Conservation (phyloP, 345 rosid genomes). For the Noccaea bulbosa region DNA sequence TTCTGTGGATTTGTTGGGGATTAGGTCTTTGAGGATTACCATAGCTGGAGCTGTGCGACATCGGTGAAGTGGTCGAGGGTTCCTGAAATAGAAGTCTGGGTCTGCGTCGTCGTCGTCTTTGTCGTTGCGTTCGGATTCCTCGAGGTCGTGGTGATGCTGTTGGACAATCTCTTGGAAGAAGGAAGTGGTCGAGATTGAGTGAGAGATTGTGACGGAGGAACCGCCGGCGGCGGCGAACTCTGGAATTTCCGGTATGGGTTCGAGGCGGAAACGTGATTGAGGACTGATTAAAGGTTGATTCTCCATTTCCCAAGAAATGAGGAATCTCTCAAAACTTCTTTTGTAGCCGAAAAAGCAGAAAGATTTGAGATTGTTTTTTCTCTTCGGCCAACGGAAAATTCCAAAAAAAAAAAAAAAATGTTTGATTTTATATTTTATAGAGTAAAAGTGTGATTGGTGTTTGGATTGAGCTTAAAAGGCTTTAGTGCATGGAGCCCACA, state of each 20-base stretch:
- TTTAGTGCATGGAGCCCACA: slow-evolving; percentile 8
- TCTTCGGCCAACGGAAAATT: slow-evolving; percentile 9
- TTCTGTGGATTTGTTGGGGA: slow-evolving; percentile 42
- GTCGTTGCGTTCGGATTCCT: slow-evolving; percentile 17
- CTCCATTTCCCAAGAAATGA: slow-evolving; percentile 52
- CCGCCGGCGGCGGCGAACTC: neutral
- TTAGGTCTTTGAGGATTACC: slow-evolving; percentile 57
- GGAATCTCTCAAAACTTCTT: slow-evolving; percentile 5
- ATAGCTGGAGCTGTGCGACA: slow-evolving; percentile 87
- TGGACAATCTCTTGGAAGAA: slow-evolving; percentile 48
- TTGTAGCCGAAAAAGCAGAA: neutral
- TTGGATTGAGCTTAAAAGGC: slow-evolving; percentile 5
- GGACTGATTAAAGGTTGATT: slow-evolving; percentile 50
- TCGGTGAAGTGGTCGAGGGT: slow-evolving; percentile 61
- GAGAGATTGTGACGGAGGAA: slow-evolving; percentile 41
- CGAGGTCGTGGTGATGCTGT: slow-evolving; percentile 25
- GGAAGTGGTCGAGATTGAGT: slow-evolving; percentile 50
- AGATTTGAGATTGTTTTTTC: neutral
- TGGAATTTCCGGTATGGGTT: slow-evolving; percentile 42
- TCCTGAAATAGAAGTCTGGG: slow-evolving; percentile 6
- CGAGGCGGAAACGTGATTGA: slow-evolving; percentile 48
- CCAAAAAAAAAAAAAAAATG: slow-evolving; percentile 10
- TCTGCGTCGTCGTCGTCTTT: neutral
- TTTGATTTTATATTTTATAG: too few species aligned
- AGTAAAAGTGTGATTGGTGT: slow-evolving; percentile 30